Percentiles rank a stretch among this genome's conserved stretches.
Conservation (phyloP, 495 filamentous ascomycete species). For the Bacidia rubella region DNA sequence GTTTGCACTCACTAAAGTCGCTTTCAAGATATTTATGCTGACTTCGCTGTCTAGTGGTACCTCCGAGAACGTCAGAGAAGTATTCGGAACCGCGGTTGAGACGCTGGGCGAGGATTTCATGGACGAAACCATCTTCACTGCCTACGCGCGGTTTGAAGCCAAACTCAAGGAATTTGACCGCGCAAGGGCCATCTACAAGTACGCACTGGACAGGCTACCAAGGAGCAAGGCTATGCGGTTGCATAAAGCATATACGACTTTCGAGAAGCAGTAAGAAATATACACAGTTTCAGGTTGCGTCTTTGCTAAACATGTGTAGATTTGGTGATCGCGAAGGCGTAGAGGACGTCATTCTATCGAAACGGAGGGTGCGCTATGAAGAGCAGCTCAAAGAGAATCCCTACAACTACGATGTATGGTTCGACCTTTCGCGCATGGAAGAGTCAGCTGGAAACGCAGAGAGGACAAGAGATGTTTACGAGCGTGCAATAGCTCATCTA, state of each 20-base stretch:
- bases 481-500: constrained; percentile 89
- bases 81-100: constrained; percentile 81
- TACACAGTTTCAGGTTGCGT: no score
- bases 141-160: constrained; percentile 83
- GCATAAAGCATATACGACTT: constrained; percentile 88
- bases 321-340: constrained; percentile 89
- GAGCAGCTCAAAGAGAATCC: constrained; percentile 85
- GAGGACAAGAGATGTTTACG: constrained; percentile 80
- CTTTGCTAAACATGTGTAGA: no score
- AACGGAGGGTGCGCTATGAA: constrained; percentile 85
- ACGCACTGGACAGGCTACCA: constrained; percentile 81
- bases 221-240: constrained; percentile 72
- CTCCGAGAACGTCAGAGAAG: constrained; percentile 79
- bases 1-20: no score
- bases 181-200: constrained; percentile 93
- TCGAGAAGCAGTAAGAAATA: constrained; percentile 99
- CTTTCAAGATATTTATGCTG: no score
- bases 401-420: constrained; percentile 92
- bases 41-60: no score
- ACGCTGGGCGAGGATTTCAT: constrained; percentile 90
- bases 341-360: constrained; percentile 90
- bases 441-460: constrained; percentile 70
- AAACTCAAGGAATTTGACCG: constrained; percentile 92
- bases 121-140: constrained; percentile 88
- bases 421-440: constrained; percentile 86